These are phyloP conservation scores for Debaryomyces tyrocola DNA, from an alignment of 805 yeast genomes.

Conservation along the genomic window DNA sequence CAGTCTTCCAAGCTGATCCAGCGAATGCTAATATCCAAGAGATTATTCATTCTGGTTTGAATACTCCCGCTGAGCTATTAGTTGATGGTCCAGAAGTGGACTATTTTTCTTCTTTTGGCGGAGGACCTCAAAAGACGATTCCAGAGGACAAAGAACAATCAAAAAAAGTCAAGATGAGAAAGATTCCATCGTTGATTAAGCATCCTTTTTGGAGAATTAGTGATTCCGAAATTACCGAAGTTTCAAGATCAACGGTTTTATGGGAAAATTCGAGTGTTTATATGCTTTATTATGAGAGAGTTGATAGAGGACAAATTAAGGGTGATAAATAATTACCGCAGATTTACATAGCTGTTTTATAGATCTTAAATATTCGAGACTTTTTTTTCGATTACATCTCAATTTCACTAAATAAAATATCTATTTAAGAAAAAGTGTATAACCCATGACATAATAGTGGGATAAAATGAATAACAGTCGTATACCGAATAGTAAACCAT, in stretches of 20 bases:
- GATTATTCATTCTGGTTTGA: conserved; percentile 36
- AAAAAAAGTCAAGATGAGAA: conserved; percentile 43
- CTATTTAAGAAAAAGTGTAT: neutral
- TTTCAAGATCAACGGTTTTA: conserved; percentile 54
- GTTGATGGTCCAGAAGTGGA: conserved; percentile 30
- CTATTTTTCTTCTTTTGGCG: conserved; percentile 19
- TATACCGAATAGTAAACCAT: neutral
- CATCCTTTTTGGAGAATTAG: conserved; percentile 84
- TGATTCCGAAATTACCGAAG: conserved; percentile 71
- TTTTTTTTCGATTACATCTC: no score
- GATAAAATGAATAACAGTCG: neutral
- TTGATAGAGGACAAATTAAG: conserved; percentile 31
- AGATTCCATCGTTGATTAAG: conserved; percentile 53
- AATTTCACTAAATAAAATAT: neutral
- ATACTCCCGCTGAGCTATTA: conserved; percentile 42
- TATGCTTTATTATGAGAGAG: conserved; percentile 76
- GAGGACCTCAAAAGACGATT: conserved; percentile 5
- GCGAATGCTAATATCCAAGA: conserved; percentile 36
- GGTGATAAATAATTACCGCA: neutral
- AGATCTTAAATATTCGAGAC: no score
- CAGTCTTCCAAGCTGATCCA: conserved; percentile 39
- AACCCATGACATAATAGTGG: neutral
- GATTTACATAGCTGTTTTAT: no score
- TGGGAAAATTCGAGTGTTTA: conserved; percentile 77
- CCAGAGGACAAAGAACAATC: conserved; percentile 1